A percentile compares a stretch with the other conserved stretches of the same genome.
Evolutionary conservation across 257 asterid genomes (phyloP).

Genomic region (Nicotiana undulata): DNA sequence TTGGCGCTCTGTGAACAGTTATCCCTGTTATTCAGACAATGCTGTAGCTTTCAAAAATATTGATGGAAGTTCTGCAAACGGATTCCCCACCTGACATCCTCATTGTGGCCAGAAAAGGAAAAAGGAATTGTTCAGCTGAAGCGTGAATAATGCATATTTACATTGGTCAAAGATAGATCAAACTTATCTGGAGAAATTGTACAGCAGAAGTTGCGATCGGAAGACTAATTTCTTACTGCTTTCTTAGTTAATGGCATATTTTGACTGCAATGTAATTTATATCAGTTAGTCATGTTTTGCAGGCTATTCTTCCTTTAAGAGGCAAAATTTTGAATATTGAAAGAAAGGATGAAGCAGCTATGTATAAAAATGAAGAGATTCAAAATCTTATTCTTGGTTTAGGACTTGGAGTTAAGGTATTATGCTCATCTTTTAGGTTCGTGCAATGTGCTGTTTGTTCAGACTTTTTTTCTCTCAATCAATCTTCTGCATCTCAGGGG

Average conservation of each 20-base stretch:
- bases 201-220: neutral
- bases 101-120: neutral
- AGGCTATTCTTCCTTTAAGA: conserved; percentile 97
- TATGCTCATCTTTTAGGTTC: conserved; percentile 7
- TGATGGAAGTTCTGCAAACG: neutral
- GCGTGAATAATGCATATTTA: neutral
- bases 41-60: neutral
- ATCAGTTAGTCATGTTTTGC: conserved; percentile 22
- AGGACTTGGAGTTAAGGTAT: conserved; percentile 98
- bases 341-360: conserved; percentile 94
- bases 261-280: neutral
- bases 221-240: neutral
- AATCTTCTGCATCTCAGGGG: conserved; percentile 44
- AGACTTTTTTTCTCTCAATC: conserved; percentile 15
- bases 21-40: neutral
- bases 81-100: neutral
- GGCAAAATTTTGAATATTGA: conserved; percentile 96
- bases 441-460: conserved; percentile 5
- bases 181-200: neutral
- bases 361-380: conserved; percentile 97
- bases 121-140: neutral
- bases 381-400: conserved; percentile 93
- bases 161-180: neutral
- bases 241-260: neutral
- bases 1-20: neutral